Conservation (phyloP, 306 rosid species). For the Cucumis hystrix region DNA sequence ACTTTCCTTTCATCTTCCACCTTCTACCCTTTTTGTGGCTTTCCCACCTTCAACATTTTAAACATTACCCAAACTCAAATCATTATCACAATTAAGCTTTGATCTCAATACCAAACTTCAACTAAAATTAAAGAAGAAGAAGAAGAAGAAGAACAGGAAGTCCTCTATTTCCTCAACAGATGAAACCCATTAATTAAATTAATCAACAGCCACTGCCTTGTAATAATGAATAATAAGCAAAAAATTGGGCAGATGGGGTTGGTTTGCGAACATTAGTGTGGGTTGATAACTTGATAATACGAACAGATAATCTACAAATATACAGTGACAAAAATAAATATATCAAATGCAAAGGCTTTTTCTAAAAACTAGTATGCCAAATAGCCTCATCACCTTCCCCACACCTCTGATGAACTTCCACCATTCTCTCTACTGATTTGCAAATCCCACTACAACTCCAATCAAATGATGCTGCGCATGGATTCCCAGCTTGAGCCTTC, state of each 20-base stretch:
- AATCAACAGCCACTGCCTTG: slow-evolving; percentile 27
- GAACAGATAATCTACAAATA: background rate
- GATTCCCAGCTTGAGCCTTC: slow-evolving; percentile 54
- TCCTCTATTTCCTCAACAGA: background rate
- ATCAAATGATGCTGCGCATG: slow-evolving; percentile 47
- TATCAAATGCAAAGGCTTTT: background rate
- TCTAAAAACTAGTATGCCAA: slow-evolving; percentile 47
- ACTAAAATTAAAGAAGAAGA: background rate
- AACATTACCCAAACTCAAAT: background rate
- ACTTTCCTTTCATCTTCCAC: background rate
- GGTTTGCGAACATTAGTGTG: background rate
- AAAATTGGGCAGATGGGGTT: slow-evolving; percentile 29
- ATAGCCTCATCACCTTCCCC: slow-evolving; percentile 51
- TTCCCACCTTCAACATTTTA: background rate
- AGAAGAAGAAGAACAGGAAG: too few relatives aligned
- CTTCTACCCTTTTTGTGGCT: background rate
- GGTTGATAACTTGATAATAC: background rate
- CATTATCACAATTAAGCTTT: background rate
- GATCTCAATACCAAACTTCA: background rate
- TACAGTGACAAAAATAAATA: background rate
- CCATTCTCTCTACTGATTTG: slow-evolving; percentile 60
- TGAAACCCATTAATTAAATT: slow-evolving; percentile 8
- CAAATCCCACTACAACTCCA: slow-evolving; percentile 62
- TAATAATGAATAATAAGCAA: slow-evolving; percentile 11
- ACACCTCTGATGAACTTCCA: slow-evolving; percentile 41